Conservation (phyloP, 164 flowering plant genomes). For the Aristolochia contorta region DNA sequence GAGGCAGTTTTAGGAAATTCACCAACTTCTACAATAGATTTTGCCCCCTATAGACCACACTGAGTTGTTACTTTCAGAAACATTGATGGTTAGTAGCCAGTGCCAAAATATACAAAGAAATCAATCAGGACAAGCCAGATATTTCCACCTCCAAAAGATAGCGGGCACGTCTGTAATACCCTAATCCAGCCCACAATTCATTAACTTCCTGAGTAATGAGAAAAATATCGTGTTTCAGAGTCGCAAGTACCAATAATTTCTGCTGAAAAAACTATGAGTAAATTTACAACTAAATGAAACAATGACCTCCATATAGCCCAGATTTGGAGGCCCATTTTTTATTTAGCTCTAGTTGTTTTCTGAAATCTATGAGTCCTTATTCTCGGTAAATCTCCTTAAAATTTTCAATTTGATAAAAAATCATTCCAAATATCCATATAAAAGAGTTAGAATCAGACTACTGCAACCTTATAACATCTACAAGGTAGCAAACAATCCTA, state of each 20-base stretch:
- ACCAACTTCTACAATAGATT: slow-evolving; percentile 54
- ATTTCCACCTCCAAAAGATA: slow-evolving; percentile 65
- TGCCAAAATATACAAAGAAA: not conserved
- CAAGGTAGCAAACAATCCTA: too few species aligned
- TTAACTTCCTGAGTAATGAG: slow-evolving; percentile 74
- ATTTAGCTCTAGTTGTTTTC: not conserved
- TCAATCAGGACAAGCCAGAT: not conserved
- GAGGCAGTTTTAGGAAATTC: slow-evolving; percentile 61
- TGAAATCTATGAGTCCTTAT: not conserved
- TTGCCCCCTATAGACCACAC: slow-evolving; percentile 57
- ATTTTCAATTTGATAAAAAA: too few species aligned
- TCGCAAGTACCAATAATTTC: not conserved
- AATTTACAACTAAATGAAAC: not conserved
- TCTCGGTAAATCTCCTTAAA: too few species aligned
- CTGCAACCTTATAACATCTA: too few species aligned
- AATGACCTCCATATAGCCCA: not conserved
- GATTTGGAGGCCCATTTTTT: too few species aligned
- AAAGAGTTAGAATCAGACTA: too few species aligned
- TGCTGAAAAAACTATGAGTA: too few species aligned
- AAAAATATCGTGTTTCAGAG: not conserved
- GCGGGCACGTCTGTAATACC: slow-evolving; percentile 89
- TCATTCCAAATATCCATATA: too few species aligned
- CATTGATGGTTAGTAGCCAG: not conserved
- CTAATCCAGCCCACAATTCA: slow-evolving; percentile 98
- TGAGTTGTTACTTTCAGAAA: too few species aligned